A percentile compares a stretch with the other conserved stretches of the same genome.
Evolutionary conservation across 257 asterid species (phyloP).

Genomic region (Misopates orontium): DNA sequence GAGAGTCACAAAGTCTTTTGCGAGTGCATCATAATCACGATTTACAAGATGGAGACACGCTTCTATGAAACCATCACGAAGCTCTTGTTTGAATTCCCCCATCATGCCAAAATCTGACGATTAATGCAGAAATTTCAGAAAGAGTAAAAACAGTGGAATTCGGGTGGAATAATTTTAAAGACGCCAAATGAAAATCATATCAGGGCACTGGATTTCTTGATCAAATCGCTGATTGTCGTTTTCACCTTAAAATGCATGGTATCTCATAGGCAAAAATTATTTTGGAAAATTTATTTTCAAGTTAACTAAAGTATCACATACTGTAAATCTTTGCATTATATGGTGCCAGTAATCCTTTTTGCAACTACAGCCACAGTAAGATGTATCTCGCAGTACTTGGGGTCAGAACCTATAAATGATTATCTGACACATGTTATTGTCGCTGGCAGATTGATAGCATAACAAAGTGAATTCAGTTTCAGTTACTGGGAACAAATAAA

Average conservation of each 20-base stretch:
- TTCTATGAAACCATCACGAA: constrained; percentile 95
- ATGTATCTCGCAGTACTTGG: constrained; percentile 13
- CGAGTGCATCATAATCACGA: constrained; percentile 94
- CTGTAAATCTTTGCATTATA: not conserved
- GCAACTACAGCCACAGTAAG: not conserved
- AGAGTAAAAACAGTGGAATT: constrained; percentile 10
- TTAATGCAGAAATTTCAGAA: constrained; percentile 30
- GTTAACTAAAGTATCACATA: constrained; percentile 6
- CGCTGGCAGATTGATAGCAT: not conserved
- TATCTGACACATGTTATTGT: not conserved
- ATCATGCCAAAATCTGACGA: constrained; percentile 93
- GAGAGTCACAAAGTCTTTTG: constrained; percentile 87
- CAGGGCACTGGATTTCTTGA: constrained; percentile 10
- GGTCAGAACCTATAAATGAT: constrained; percentile 5
- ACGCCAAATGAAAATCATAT: constrained; percentile 17
- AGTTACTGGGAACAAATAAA: not conserved
- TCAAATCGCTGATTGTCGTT: not conserved
- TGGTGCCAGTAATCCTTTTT: constrained; percentile 11
- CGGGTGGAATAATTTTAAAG: not conserved
- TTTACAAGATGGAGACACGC: constrained; percentile 98
- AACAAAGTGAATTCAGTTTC: constrained; percentile 13
- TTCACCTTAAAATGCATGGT: constrained; percentile 12
- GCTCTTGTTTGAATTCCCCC: constrained; percentile 94
- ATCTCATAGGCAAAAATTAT: not conserved
- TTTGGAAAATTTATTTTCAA: constrained; percentile 15